Evolutionary conservation across 768 basidiomycete genomes (phyloP).

Genomic region (Dioszegia aurantiaca): DNA sequence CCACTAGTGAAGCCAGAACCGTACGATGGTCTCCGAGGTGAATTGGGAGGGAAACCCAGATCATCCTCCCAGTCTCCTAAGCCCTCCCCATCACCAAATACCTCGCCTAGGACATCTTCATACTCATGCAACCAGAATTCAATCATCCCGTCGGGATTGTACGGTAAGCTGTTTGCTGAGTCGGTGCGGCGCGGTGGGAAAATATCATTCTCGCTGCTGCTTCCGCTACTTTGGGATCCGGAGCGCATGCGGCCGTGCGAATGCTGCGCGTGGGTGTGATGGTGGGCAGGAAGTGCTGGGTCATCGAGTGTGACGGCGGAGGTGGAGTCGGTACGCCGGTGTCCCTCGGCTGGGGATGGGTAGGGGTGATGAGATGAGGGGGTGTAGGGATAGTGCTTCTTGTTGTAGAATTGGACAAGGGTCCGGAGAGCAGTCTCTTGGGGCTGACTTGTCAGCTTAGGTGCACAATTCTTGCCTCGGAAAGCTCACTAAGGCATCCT

Average conservation of each 20-base stretch:
- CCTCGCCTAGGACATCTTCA: conserved; percentile 74
- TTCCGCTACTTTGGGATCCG: conserved; percentile 10
- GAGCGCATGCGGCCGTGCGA: conserved; percentile 49
- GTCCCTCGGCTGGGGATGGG: conserved; percentile 61
- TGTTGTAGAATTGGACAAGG: conserved; percentile 95
- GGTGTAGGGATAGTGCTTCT: conserved; percentile 74
- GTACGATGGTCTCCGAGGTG: conserved; percentile 9
- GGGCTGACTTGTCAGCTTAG: conserved; percentile 58
- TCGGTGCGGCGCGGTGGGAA: conserved; percentile 84
- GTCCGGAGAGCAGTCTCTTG: conserved; percentile 93
- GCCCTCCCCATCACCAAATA: conserved; percentile 54
- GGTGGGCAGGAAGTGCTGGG: conserved; percentile 24
- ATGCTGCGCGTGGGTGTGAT: not conserved
- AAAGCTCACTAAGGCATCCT: conserved; percentile 68
- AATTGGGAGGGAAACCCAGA: conserved; percentile 7
- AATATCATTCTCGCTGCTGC: conserved; percentile 68
- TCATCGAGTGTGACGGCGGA: conserved; percentile 42
- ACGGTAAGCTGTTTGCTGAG: conserved; percentile 69
- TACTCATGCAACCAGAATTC: conserved; percentile 91
- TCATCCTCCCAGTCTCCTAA: conserved; percentile 23
- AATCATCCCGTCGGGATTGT: conserved; percentile 80
- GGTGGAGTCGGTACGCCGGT: conserved; percentile 49
- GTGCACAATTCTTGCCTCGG: not conserved
- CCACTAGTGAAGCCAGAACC: conserved; percentile 3
- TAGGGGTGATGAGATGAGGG: conserved; percentile 56